These are phyloP conservation scores for Parastagonospora avenae DNA, from an alignment of 2,329 filamentous ascomycete genomes.

Conservation along the genomic window DNA sequence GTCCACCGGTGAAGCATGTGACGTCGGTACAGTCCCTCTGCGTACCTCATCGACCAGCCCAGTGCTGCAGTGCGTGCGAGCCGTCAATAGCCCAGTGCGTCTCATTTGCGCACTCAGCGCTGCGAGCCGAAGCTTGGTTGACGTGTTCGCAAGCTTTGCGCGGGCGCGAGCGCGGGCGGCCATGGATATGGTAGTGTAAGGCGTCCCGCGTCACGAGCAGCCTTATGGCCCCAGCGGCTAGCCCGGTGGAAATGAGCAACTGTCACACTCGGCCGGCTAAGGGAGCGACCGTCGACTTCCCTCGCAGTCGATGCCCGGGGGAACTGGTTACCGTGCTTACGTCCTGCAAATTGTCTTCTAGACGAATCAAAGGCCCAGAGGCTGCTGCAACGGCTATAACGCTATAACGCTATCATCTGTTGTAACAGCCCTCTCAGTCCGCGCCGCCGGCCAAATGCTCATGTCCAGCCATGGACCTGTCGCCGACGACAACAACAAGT, in stretches of 20 bases:
- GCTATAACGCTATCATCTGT: not conserved
- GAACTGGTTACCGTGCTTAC: constrained; percentile 43
- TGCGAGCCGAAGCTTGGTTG: constrained; percentile 31
- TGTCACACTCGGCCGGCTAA: constrained; percentile 11
- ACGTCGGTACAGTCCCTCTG: constrained; percentile 17
- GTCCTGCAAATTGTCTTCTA: constrained; percentile 24
- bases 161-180: constrained; percentile 20
- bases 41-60: not conserved
- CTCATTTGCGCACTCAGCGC: constrained; percentile 18
- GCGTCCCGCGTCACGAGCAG: constrained; percentile 32
- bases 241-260: constrained; percentile 41
- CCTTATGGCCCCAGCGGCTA: constrained; percentile 26
- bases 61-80: constrained; percentile 9
- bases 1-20: constrained; percentile 19
- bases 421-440: too few species aligned
- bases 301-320: constrained; percentile 16
- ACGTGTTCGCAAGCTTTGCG: constrained; percentile 38
- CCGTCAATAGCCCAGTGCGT: constrained; percentile 4
- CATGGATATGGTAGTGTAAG: constrained; percentile 9
- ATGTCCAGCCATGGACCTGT: constrained; percentile 11
- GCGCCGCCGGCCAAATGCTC: constrained; percentile 3
- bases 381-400: not conserved
- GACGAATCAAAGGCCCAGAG: constrained; percentile 26
- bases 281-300: too few species aligned
- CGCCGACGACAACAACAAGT: constrained; percentile 12